A percentile compares a stretch with the other conserved stretches of the same genome.
phyloP scores from a whole-genome alignment of 176 grass and related monocot species.

The Oryza officinalis region DNA sequence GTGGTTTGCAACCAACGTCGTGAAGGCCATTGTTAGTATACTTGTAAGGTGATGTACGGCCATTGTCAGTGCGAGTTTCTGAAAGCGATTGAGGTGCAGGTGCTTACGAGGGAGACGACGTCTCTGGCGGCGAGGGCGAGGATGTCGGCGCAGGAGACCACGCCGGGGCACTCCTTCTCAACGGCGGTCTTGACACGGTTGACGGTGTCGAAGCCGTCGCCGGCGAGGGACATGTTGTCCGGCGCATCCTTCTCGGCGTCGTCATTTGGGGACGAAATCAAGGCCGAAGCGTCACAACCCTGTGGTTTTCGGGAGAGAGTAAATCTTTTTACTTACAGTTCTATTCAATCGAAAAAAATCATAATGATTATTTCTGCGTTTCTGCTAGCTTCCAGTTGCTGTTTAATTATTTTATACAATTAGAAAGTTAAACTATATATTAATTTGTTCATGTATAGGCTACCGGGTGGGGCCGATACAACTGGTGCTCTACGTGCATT shows the following conservation, averaged over 20 bases:
- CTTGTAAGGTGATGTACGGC: not conserved
- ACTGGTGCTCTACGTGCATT: not conserved
- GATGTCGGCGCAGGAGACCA: conserved; percentile 89
- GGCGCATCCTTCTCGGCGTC: conserved; percentile 82
- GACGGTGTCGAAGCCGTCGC: conserved; percentile 85
- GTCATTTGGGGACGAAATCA: conserved; percentile 45
- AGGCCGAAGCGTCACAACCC: conserved; percentile 64
- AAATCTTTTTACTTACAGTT: not conserved
- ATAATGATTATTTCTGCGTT: not conserved
- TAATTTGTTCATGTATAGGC: not conserved
- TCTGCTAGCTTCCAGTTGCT: not conserved
- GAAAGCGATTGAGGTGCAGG: no score
- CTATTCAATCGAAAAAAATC: not conserved
- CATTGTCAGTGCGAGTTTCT: no score
- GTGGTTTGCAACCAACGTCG: conserved; percentile 7
- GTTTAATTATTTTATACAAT: not conserved
- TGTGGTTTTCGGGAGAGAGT: not conserved
- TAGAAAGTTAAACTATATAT: not conserved
- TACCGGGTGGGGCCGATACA: not conserved
- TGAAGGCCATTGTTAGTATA: not conserved
- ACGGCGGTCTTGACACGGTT: conserved; percentile 61
- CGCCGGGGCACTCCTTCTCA: conserved; percentile 61
- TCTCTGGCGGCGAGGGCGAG: conserved; percentile 68
- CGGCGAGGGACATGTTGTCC: conserved; percentile 84
- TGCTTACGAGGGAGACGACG: conserved; percentile 61